These are phyloP conservation scores for Aegilops sharonensis DNA, from an alignment of 176 grass and related monocot species.

Conservation along the genomic window DNA sequence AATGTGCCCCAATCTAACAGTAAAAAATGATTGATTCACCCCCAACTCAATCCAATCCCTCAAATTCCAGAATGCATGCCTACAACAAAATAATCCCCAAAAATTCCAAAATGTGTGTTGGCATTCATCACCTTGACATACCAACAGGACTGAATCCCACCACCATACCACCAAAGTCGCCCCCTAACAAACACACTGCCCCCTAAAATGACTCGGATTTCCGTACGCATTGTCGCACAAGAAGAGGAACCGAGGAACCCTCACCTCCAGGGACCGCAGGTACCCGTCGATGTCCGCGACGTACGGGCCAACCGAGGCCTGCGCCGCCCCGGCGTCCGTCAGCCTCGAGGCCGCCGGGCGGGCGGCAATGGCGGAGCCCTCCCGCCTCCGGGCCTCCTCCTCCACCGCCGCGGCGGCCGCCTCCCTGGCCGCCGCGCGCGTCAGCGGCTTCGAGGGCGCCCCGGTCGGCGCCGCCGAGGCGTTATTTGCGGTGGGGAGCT, in stretches of 20 bases:
- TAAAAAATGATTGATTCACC: not conserved
- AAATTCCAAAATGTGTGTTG: not conserved
- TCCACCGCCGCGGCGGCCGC: constrained; percentile 5
- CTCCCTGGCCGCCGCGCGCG: constrained; percentile 32
- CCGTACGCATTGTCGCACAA: not conserved
- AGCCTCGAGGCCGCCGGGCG: not conserved
- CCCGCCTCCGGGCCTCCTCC: not conserved
- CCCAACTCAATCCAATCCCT: not conserved
- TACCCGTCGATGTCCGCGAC: constrained; percentile 34
- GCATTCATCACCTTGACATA: not conserved
- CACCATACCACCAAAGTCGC: not conserved
- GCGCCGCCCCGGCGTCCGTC: constrained; percentile 12
- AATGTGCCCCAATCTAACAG: not conserved
- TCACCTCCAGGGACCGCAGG: constrained; percentile 52
- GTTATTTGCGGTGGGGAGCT: constrained; percentile 13
- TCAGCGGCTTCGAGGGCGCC: constrained; percentile 25
- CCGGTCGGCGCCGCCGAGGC: not conserved
- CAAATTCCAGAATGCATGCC: not conserved
- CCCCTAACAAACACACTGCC: not conserved
- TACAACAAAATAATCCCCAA: not conserved
- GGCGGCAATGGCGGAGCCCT: not conserved
- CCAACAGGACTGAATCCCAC: not conserved
- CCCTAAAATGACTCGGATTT: not conserved
- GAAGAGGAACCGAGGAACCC: not conserved
- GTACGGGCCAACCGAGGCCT: constrained; percentile 21